Evolutionary conservation across 2,329 filamentous ascomycete genomes (phyloP).

Genomic region (Chaetomiaceae sp.): DNA sequence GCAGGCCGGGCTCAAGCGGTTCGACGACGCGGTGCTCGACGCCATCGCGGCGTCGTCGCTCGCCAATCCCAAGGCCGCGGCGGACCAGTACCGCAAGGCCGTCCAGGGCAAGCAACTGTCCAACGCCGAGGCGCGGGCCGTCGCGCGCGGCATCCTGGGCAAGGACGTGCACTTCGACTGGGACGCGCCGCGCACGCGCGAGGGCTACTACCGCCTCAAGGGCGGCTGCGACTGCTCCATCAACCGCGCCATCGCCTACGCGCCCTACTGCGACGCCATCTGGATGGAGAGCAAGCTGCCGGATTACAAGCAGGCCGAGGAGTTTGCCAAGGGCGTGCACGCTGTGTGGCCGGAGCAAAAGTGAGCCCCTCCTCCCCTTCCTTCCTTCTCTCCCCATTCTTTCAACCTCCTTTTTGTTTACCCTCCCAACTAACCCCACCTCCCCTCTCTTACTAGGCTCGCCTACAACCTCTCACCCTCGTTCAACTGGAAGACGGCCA

Average conservation of each 20-base stretch:
- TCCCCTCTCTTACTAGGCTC: slow-evolving; percentile 60
- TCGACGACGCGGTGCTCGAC: slow-evolving; percentile 83
- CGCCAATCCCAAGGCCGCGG: slow-evolving; percentile 58
- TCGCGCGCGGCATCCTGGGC: slow-evolving; percentile 73
- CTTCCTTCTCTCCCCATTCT: neutral
- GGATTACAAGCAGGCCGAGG: slow-evolving; percentile 83
- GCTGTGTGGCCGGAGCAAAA: slow-evolving; percentile 95
- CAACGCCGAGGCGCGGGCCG: slow-evolving; percentile 73
- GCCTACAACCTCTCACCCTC: slow-evolving; percentile 97
- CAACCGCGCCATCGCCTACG: slow-evolving; percentile 86
- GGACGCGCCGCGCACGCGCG: slow-evolving; percentile 86
- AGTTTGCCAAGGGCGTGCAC: slow-evolving; percentile 92
- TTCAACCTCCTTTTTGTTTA: neutral
- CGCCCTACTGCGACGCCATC: slow-evolving; percentile 89
- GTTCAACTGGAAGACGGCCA: slow-evolving; percentile 99
- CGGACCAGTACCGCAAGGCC: slow-evolving; percentile 58
- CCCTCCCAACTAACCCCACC: neutral
- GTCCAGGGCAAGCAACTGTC: slow-evolving; percentile 69
- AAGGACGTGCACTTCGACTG: slow-evolving; percentile 88
- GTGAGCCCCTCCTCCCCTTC: slow-evolving; percentile 46
- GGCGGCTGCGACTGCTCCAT: slow-evolving; percentile 89
- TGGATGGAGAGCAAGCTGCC: slow-evolving; percentile 99
- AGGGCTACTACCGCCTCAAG: slow-evolving; percentile 91
- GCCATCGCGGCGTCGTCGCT: slow-evolving; percentile 67
- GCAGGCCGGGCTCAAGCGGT: slow-evolving; percentile 77